These are phyloP conservation scores for Austroboletus novae-zelandiae DNA, from an alignment of 1,284 basidiomycete species.

Conservation along the genomic window DNA sequence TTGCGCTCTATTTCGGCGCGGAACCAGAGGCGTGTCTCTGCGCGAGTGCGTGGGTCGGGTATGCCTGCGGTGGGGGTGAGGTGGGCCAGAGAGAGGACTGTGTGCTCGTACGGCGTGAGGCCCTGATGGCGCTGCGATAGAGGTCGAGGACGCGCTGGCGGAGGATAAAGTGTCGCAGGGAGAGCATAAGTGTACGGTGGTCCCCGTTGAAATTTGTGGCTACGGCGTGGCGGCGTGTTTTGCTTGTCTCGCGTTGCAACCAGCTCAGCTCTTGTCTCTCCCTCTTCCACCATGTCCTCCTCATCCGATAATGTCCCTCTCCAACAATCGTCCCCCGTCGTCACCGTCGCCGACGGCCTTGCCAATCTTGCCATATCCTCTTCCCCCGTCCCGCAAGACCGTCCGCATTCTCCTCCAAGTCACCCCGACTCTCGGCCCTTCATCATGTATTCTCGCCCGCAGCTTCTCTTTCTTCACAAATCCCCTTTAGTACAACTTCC, in stretches of 20 bases:
- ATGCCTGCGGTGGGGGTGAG: slow-evolving; percentile 45
- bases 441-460: slow-evolving; percentile 62
- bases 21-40: slow-evolving; percentile 70
- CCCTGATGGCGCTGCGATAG: slow-evolving; percentile 65
- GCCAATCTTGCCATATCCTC: slow-evolving; percentile 19
- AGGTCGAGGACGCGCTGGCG: slow-evolving; percentile 56
- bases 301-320: slow-evolving; percentile 14
- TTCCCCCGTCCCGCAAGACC: slow-evolving; percentile 5
- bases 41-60: slow-evolving; percentile 53
- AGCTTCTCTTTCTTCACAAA: slow-evolving; percentile 64
- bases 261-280: background rate
- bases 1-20: slow-evolving; percentile 69
- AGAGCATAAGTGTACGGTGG: slow-evolving; percentile 19
- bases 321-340: slow-evolving; percentile 19
- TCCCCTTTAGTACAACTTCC: slow-evolving; percentile 79
- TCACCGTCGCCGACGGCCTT: slow-evolving; percentile 22
- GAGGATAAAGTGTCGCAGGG: slow-evolving; percentile 75
- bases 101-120: slow-evolving; percentile 54
- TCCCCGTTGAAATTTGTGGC: slow-evolving; percentile 22
- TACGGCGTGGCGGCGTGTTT: slow-evolving; percentile 1
- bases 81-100: slow-evolving; percentile 2
- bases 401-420: slow-evolving; percentile 11
- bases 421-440: slow-evolving; percentile 38
- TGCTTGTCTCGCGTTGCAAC: too few relatives aligned
- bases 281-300: slow-evolving; percentile 30